Evolutionary conservation across 2,329 filamentous ascomycete genomes (phyloP).

Genomic region (Tricladium varicosporioides): DNA sequence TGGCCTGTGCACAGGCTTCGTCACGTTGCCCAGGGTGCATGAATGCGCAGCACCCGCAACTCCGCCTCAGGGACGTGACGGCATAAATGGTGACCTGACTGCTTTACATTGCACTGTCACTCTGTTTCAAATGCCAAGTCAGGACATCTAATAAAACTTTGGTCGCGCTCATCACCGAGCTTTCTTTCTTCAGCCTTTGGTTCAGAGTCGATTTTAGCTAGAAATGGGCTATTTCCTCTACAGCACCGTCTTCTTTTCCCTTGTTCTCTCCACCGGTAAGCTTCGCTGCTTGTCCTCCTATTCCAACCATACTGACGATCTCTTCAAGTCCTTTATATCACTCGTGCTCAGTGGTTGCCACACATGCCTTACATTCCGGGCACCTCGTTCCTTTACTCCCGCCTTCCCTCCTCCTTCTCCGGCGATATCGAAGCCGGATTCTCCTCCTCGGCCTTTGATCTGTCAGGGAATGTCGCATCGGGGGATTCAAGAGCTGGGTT

Average conservation of each 20-base stretch:
- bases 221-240: constrained; percentile 80
- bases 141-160: not conserved
- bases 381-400: constrained; percentile 68
- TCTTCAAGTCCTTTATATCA: constrained; percentile 69
- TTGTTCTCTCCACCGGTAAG: constrained; percentile 69
- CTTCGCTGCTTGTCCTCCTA: constrained; percentile 5
- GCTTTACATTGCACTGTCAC: constrained; percentile 4
- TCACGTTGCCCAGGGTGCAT: not conserved
- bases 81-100: constrained; percentile 9
- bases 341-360: constrained; percentile 73
- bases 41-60: not conserved
- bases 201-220: constrained; percentile 5
- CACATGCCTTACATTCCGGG: constrained; percentile 57
- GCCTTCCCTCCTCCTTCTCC: constrained; percentile 73
- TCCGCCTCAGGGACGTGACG: not conserved
- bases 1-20: not conserved
- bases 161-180: constrained; percentile 3
- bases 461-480: constrained; percentile 73
- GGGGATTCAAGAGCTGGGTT: constrained; percentile 79
- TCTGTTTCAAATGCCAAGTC: constrained; percentile 9
- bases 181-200: constrained; percentile 3
- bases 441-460: constrained; percentile 78
- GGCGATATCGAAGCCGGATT: constrained; percentile 87
- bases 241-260: constrained; percentile 67
- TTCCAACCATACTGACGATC: constrained; percentile 3